Conservation (phyloP, 345 rosid genomes). For the Erysimum cheiranthoides region DNA sequence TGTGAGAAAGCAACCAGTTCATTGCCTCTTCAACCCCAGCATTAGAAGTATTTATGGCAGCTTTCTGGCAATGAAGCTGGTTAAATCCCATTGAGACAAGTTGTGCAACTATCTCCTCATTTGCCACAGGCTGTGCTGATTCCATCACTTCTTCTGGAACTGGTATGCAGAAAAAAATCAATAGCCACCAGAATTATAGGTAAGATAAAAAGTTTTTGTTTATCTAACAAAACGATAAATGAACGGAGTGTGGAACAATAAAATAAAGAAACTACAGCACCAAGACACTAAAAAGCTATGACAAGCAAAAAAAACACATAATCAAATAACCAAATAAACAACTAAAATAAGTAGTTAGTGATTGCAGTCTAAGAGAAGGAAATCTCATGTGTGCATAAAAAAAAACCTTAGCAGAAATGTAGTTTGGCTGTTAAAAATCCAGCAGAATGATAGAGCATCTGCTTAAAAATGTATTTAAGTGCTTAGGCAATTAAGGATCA, state of each 20-base stretch:
- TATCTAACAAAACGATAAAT: neutral
- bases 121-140: constrained; percentile 63
- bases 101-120: constrained; percentile 86
- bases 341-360: neutral
- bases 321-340: neutral
- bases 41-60: constrained; percentile 83
- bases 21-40: constrained; percentile 94
- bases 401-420: neutral
- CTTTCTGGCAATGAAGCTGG: constrained; percentile 91
- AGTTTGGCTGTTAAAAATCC: neutral
- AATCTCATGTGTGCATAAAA: neutral
- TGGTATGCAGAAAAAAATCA: constrained; percentile 43
- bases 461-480: neutral
- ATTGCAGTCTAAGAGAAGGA: constrained; percentile 9
- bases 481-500: neutral
- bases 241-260: neutral
- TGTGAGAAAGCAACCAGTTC: constrained; percentile 95
- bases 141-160: constrained; percentile 62
- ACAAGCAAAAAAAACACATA: neutral
- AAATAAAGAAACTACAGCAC: neutral
- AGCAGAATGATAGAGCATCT: constrained; percentile 6
- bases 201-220: neutral
- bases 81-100: constrained; percentile 94
- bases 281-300: neutral
- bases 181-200: constrained; percentile 9